These are phyloP conservation scores for Sclerotinia glacialis DNA, from an alignment of 2,329 filamentous ascomycete species.

Conservation along the genomic window DNA sequence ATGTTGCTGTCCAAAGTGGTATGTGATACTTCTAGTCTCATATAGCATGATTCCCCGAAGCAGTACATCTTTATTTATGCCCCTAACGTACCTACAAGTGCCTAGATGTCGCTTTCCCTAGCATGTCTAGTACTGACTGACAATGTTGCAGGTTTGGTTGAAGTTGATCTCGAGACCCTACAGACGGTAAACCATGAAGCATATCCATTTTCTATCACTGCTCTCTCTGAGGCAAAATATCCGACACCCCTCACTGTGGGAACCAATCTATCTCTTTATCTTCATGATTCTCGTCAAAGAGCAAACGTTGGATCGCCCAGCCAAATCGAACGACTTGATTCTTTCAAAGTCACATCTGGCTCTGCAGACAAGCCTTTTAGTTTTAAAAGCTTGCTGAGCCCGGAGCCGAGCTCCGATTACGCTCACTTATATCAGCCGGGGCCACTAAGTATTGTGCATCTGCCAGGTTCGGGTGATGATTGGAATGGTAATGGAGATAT, in stretches of 20 bases:
- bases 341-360: conserved; percentile 33
- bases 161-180: conserved; percentile 76
- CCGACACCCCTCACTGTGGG: conserved; percentile 77
- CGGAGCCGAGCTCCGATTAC: conserved; percentile 55
- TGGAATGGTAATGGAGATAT: conserved; percentile 63
- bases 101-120: background rate
- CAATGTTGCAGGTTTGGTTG: conserved; percentile 57
- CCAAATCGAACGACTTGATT: conserved; percentile 31
- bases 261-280: conserved; percentile 75
- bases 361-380: conserved; percentile 30
- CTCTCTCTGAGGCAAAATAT: conserved; percentile 67
- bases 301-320: conserved; percentile 30
- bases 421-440: conserved; percentile 76
- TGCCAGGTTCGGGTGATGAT: conserved; percentile 52
- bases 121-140: background rate
- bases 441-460: conserved; percentile 77
- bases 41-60: background rate
- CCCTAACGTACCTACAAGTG: background rate
- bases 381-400: conserved; percentile 39
- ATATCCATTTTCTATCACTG: conserved; percentile 81
- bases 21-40: conserved; percentile 35
- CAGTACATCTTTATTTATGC: background rate
- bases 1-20: conserved; percentile 75
- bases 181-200: conserved; percentile 64
- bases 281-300: conserved; percentile 68